Evolutionary conservation across 805 yeast species (phyloP), one percentile per base, ranked within the genome.

Genomic region (Candida arabinofermentans): DNA sequence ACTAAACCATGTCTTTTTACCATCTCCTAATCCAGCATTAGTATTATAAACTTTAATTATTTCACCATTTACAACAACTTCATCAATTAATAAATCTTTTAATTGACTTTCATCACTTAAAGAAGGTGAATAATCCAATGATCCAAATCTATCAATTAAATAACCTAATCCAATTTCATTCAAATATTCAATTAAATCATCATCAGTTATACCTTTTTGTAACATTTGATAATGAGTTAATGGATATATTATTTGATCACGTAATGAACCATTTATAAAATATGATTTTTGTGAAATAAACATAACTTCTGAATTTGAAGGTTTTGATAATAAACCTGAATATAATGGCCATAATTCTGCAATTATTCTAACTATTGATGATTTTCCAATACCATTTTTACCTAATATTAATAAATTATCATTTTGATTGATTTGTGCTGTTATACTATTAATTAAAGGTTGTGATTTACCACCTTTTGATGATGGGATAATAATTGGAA

Each of bases 311-410:
- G 74, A 75, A 36, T 71, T 73, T 34, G 70, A 64, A 13, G 96
- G 96, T 54, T 83, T 83, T 5, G 95, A 85, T 35, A 90, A 66
- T 41, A 89, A 71, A 0, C 97, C 97, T 49, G 72, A 69, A 62
- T 86, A 90, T 22, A 87, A 71, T 12, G 98, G 96, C 97, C 97
- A 90, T 46, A 90, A 69, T 18, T 91, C 95, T 6, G 95, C 90
- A 44, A 89, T 71, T 3, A 90, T 73, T 48, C 96, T 71, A 39
- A 89, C 80, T 50, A 90, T 83, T 0, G 96, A 81, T 8, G 95
- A 83, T 59, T 90, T 90, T 44, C 98, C 98, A 53, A 83, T 75
- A 13, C 96, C 95, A 55, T 90, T 90, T 37, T 91, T 75, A 9
- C 96, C 97, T 47, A 88, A 70, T 27, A 90, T 82, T 47, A 90